Conservation (phyloP, 2,329 filamentous ascomycete genomes). For the Aspergillus sergii region DNA sequence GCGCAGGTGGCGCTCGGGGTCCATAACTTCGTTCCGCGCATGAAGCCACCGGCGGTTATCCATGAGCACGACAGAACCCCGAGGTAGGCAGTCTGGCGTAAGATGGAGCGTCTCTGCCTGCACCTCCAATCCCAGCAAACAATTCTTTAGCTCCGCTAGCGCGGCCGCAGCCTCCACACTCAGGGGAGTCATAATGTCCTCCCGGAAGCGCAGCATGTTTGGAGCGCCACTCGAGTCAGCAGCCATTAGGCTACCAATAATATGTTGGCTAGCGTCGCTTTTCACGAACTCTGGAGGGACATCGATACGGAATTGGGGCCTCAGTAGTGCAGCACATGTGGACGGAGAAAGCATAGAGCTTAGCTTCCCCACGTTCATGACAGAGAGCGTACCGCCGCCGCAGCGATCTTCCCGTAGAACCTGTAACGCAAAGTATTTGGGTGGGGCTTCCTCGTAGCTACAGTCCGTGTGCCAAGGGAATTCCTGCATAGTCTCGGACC, state of each 20-base stretch:
- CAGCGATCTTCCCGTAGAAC: conserved; percentile 44
- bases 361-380: conserved; percentile 3
- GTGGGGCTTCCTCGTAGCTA: conserved; percentile 44
- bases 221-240: neutral
- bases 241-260: conserved; percentile 27
- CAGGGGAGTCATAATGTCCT: conserved; percentile 15
- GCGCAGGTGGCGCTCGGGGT: neutral
- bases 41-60: conserved; percentile 6
- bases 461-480: conserved; percentile 52
- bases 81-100: conserved; percentile 8
- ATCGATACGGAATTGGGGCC: conserved; percentile 34
- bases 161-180: conserved; percentile 27
- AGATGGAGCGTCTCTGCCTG: conserved; percentile 26
- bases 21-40: neutral
- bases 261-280: conserved; percentile 8
- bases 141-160: conserved; percentile 31
- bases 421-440: conserved; percentile 47
- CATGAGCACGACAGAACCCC: neutral
- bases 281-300: conserved; percentile 40
- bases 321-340: neutral
- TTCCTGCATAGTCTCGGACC: conserved; percentile 47
- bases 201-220: conserved; percentile 10
- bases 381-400: neutral
- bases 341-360: neutral
- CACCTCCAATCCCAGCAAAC: conserved; percentile 20